A percentile compares a stretch with the other conserved stretches of the same genome.
These are phyloP conservation scores for Fusarium devonianum DNA, from an alignment of 2,329 filamentous ascomycete genomes.

Conservation along the genomic window DNA sequence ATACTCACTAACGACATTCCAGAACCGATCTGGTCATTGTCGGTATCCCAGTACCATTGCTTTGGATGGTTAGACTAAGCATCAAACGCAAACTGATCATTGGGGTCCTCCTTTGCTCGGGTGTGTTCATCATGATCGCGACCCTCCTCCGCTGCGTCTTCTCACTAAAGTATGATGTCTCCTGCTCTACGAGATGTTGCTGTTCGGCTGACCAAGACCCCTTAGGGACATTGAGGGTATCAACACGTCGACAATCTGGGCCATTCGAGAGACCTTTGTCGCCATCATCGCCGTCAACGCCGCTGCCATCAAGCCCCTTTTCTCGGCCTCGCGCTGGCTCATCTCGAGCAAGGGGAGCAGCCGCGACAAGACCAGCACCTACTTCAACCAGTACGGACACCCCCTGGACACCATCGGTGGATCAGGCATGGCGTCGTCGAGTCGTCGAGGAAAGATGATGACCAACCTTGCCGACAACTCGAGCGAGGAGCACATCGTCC, in stretches of 20 bases:
- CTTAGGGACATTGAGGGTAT: slow-evolving; percentile 45
- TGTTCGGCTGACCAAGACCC: neutral
- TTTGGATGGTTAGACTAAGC: slow-evolving; percentile 50
- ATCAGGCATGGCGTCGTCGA: slow-evolving; percentile 22
- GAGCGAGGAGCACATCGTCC: slow-evolving; percentile 45
- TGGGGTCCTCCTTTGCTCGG: slow-evolving; percentile 50
- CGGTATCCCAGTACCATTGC: slow-evolving; percentile 50
- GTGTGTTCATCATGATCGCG: slow-evolving; percentile 53
- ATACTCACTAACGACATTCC: slow-evolving; percentile 7
- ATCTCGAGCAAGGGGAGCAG: slow-evolving; percentile 45
- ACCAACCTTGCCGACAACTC: slow-evolving; percentile 41
- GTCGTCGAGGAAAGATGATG: slow-evolving; percentile 34
- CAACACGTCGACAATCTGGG: slow-evolving; percentile 52
- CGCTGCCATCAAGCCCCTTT: slow-evolving; percentile 51
- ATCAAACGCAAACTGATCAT: slow-evolving; percentile 49
- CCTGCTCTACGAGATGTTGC: rapidly evolving
- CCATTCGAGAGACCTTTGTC: slow-evolving; percentile 54
- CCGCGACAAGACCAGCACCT: slow-evolving; percentile 36
- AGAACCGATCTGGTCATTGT: slow-evolving; percentile 52
- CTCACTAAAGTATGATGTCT: slow-evolving; percentile 38
- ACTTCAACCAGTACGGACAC: slow-evolving; percentile 38
- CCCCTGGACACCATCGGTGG: slow-evolving; percentile 39
- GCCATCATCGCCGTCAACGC: slow-evolving; percentile 53
- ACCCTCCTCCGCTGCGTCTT: slow-evolving; percentile 52
- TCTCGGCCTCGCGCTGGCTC: slow-evolving; percentile 46